A percentile compares a stretch with the other conserved stretches of the same genome.
Evolutionary conservation across 2,329 filamentous ascomycete species (phyloP).

Genomic region (Ophiostoma tasmaniense): DNA sequence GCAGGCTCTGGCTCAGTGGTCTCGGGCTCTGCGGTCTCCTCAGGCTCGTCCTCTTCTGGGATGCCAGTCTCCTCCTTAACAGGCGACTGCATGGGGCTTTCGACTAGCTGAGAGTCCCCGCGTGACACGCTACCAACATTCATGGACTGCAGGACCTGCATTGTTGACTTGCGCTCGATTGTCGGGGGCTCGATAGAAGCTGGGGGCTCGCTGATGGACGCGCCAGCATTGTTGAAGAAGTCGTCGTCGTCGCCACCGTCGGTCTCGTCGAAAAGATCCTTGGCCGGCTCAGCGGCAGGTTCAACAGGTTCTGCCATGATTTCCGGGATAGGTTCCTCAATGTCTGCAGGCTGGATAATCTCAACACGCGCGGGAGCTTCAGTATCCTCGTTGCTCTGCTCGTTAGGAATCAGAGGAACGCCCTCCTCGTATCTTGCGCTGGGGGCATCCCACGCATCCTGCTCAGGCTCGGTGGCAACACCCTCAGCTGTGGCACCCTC

Average conservation of each 20-base stretch:
- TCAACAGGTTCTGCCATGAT: conserved; percentile 6
- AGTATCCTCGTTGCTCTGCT: not conserved
- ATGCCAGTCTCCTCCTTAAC: conserved; percentile 17
- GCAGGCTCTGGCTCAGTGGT: no score
- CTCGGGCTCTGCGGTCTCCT: not conserved
- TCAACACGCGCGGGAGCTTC: not conserved
- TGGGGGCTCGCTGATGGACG: conserved; percentile 6
- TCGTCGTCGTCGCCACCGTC: conserved; percentile 50
- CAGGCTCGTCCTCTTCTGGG: conserved; percentile 13
- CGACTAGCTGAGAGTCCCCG: conserved; percentile 19
- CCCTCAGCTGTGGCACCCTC: conserved; percentile 31
- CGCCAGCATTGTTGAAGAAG: conserved; percentile 51
- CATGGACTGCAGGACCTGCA: conserved; percentile 52
- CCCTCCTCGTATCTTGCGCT: conserved; percentile 63
- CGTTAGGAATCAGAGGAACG: conserved; percentile 47
- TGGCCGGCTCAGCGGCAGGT: not conserved
- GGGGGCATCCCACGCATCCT: conserved; percentile 36
- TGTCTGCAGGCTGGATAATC: not conserved
- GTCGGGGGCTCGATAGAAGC: conserved; percentile 9
- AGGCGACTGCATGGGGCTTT: conserved; percentile 17
- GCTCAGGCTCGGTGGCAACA: conserved; percentile 30
- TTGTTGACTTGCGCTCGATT: conserved; percentile 16
- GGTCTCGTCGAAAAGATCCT: conserved; percentile 32
- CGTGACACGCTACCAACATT: conserved; percentile 28
- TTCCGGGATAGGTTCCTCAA: not conserved